Evolutionary conservation across 352 stramenopile genomes (phyloP), one percentile per base, ranked within the genome.

Genomic region (Globisporangium recalcitrans): DNA sequence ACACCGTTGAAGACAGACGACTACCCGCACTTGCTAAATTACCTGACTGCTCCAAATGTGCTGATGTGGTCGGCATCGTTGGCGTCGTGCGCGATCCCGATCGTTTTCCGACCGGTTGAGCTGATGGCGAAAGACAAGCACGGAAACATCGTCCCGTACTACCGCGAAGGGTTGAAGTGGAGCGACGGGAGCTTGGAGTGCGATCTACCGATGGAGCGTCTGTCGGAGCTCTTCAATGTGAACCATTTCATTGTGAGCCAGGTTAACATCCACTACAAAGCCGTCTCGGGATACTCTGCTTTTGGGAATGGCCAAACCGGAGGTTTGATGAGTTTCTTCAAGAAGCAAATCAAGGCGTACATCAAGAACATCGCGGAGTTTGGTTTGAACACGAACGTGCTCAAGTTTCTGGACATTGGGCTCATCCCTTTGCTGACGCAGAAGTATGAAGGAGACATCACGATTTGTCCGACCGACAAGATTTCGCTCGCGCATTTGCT

Each of bases 161-260:
- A 82, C 32, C 80, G 82, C 36, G 82, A 93, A 73, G 82, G 84
- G 0, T 58, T 89, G 7, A 95, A 97, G 58, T 99, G 97, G 88
- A 97, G 91, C 61, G 96, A 99, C 70, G 97, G 96, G 26, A 98
- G 88, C 55, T 68, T 95, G 44, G 84, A 96, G 67, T 92, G 82
- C 62, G 97, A 99, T 74, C 72, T 99, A 46, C 97, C 96, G 8
- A 99, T 99, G 96, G 87, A 98, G 65, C 80, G 91, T 21, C 70
- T 98, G n/a, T 88, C 82, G 6, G 90, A 97, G 69, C 86, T 99
- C 40, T 99, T 99, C 77, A 99, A 99, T 72, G 92, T 99, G 21
- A 99, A 99, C 70, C 96, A 99, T 65, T 99, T 99, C 63, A 98
- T 99, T 57, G 95, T 99, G 56, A 98, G 86, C 59, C 97, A 99